Base-by-base conservation (phyloP, 805 yeast genomes). In the Peterozyma toletana region DNA sequence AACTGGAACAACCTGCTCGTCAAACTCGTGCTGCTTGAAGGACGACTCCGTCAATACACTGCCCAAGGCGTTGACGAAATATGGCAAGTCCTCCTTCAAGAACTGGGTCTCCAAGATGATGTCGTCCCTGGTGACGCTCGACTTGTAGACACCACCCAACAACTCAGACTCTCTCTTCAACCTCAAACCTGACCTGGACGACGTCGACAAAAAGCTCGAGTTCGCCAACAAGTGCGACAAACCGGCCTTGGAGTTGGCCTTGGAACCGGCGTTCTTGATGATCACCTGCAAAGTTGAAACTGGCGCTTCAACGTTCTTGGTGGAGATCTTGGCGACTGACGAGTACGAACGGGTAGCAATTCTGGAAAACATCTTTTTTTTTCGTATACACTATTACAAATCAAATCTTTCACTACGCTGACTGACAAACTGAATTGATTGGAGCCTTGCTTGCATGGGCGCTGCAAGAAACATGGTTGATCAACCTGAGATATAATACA, bases 141-240 rank as follows among this genome's bases (percentile, higher is more conserved):
- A 71, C 40, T 75, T 60, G 65, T 88, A 77, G 48, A 66, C 67
- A 62, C 96, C 98, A 54, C 99, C 98, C 52, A 91, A 74, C 52
- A 93, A 78, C 71, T 91, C 99, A 41, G 90, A 71, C 71, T 93
- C 99, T 69, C 99, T 86, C 60, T 89, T 85, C 59, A 90, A 74
- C 72, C 98, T 86, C 62, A 93, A 75, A 18, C 93, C 96, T 15
- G 96, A 84, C 66, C 88, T 87, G 55, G 78, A 64, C 49, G 73
- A 73, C 45, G 96, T 88, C 75, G 85, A 83, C 62, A 84, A 78
- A 73, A 84, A 93, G 57, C 83, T 83, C 66, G 80, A 89, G 66
- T 88, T 78, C 58, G 91, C 78, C 58, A 90, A 75, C 51, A 89
- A 68, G 66, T 91, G 97, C 38, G 97, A 74, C 53, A 84, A 68